Evolutionary conservation across 495 filamentous ascomycete genomes (phyloP).

Genomic region (Xylaria castorea): DNA sequence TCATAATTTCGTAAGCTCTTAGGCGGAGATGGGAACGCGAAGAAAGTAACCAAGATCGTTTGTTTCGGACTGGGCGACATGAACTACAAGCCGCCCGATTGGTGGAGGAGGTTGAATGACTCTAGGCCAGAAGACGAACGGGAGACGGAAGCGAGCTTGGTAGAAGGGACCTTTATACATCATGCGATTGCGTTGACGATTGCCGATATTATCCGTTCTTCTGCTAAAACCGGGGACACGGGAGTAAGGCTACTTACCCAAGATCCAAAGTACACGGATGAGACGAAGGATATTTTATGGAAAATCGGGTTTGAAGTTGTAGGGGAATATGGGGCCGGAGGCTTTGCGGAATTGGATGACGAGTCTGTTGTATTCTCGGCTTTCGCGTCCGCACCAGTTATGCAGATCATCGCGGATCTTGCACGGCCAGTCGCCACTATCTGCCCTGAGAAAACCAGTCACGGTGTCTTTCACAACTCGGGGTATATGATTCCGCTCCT

Average conservation of each 20-base stretch:
- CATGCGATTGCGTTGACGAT: constrained; percentile 30
- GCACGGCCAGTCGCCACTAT: constrained; percentile 38
- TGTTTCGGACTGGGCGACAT: constrained; percentile 51
- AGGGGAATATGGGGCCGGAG: constrained; percentile 48
- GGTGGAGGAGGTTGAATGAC: constrained; percentile 34
- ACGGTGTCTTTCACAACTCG: not conserved
- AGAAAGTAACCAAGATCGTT: constrained; percentile 46
- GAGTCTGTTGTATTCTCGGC: constrained; percentile 46
- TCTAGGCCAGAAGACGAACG: constrained; percentile 40
- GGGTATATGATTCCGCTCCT: not conserved
- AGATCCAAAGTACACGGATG: constrained; percentile 46
- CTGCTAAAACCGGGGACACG: constrained; percentile 28
- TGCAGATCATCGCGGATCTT: constrained; percentile 47
- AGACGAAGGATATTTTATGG: constrained; percentile 43
- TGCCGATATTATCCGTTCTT: constrained; percentile 23
- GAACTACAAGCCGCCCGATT: constrained; percentile 41
- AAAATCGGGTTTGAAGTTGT: constrained; percentile 49
- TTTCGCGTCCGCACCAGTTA: constrained; percentile 46
- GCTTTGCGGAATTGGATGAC: constrained; percentile 50
- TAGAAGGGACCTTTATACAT: not conserved
- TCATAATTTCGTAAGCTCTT: constrained; percentile 41
- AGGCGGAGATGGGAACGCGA: constrained; percentile 21
- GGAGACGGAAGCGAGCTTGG: constrained; percentile 38
- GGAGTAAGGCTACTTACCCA: constrained; percentile 43
- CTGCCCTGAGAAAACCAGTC: constrained; percentile 35